Evolutionary conservation across 2,329 filamentous ascomycete genomes (phyloP).

Genomic region (Penicillium sp.): DNA sequence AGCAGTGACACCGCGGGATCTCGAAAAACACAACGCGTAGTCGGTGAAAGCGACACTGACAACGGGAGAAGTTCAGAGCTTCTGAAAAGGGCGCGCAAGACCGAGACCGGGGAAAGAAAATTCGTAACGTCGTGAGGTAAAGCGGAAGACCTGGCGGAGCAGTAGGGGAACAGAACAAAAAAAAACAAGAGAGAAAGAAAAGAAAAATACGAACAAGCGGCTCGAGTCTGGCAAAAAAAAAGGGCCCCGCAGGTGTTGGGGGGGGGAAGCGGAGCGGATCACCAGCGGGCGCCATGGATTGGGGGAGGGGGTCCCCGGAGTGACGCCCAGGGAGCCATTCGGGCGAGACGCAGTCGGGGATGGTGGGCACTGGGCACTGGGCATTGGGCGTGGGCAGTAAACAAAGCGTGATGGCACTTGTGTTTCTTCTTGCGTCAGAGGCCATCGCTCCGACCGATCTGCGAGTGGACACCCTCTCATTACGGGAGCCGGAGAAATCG

Average conservation of each 20-base stretch:
- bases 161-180: background rate
- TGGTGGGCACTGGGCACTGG: no score
- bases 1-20: background rate
- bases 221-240: constrained; percentile 8
- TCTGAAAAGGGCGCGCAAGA: background rate
- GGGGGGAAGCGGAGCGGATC: background rate
- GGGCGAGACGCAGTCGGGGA: no score
- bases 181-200: constrained; percentile 5
- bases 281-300: background rate
- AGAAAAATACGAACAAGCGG: constrained; percentile 2
- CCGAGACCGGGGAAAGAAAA: background rate
- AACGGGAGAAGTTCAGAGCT: background rate
- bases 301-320: background rate
- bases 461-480: no score
- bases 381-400: no score
- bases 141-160: background rate
- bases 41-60: background rate
- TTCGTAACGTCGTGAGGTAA: constrained; percentile 1
- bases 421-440: no score
- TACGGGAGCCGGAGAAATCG: no score
- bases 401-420: no score
- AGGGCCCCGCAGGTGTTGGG: constrained; percentile 8
- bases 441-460: no score
- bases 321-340: no score
- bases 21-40: background rate